Evolutionary conservation across 306 rosid genomes (phyloP).

Genomic region (Myrica gale): DNA sequence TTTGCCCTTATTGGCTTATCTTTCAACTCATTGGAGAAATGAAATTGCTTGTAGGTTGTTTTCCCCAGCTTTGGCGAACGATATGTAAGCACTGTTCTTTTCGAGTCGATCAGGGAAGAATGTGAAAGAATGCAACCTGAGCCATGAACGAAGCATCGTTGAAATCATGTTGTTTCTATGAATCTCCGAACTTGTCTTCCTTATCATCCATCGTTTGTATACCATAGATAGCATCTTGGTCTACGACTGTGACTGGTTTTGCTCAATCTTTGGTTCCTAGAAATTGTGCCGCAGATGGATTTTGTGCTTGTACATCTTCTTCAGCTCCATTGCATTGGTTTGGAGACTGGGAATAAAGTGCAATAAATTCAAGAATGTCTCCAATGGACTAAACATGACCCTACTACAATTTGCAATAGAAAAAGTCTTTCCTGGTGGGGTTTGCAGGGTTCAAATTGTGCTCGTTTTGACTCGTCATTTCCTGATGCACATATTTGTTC

Average conservation of each 20-base stretch:
- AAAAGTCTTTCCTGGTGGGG: background rate
- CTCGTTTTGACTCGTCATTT: background rate
- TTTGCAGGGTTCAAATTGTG: background rate
- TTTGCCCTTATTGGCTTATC: background rate
- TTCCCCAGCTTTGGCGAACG: constrained; percentile 92
- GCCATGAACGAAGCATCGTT: constrained; percentile 45
- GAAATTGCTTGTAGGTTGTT: constrained; percentile 57
- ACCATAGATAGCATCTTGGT: background rate
- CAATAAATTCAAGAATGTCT: background rate
- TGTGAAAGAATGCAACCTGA: constrained; percentile 90
- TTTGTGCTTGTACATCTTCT: background rate
- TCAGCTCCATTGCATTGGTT: background rate
- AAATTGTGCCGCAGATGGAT: background rate
- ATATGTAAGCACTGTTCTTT: constrained; percentile 73
- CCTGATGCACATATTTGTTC: background rate
- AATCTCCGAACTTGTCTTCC: background rate
- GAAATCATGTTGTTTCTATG: background rate
- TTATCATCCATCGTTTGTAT: background rate
- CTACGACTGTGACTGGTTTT: background rate
- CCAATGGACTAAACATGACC: background rate
- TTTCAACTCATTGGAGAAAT: constrained; percentile 8
- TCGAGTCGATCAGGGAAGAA: constrained; percentile 90
- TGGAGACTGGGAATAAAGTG: background rate
- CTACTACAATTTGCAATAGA: background rate
- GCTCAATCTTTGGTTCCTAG: background rate